Evolutionary conservation across 2,329 filamentous ascomycete genomes (phyloP), one percentile per base, ranked within the genome.

Genomic region (Calonectria naviculata): DNA sequence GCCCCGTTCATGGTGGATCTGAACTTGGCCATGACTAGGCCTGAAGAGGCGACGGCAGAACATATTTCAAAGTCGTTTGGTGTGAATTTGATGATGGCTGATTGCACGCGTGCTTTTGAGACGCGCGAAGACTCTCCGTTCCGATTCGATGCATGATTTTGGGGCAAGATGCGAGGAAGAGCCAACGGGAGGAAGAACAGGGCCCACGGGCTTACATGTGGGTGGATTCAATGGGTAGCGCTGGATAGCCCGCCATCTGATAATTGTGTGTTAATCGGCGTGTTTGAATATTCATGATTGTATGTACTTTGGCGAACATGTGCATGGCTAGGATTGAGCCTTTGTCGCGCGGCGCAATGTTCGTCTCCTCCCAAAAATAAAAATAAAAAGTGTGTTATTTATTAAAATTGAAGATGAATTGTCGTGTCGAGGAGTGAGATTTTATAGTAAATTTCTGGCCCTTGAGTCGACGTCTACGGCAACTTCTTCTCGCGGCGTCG

Each of bases 1-100:
- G 83, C 80, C 5, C 81, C 81, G 0, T 82, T 85, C 66, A 82
- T 84, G 81, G 75, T 78, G 4, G 83, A 85, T 63, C 72, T 84
- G 56, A 77, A 81, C 19, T 70, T 84, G n/a, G 82, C 81, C 7
- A 71, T 82, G 67, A 80, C 10, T 75, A 38, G 84, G 24, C 82
- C 82, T 3, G 77, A 78, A 19, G 77, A 76, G 13, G 83, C 82
- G 6, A 80, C 63, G 17, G 80, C 79, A 15, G 82, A 84, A 67
- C 81, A 73, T 8, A 52, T 84, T 24, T 82, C 83, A 0, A 70
- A 60, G 1, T 74, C 77, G 24, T 84, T 85, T 49, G 80, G 81
- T 31, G 79, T 79, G 12, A 75, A 82, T 68, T 79, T 80, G 0
- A 54, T 83, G 24, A 80, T 84, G 44, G 75, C 77, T n/a, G 82